Base-by-base conservation (phyloP, 2,329 filamentous ascomycete genomes). In the Metarhizium sp. region DNA sequence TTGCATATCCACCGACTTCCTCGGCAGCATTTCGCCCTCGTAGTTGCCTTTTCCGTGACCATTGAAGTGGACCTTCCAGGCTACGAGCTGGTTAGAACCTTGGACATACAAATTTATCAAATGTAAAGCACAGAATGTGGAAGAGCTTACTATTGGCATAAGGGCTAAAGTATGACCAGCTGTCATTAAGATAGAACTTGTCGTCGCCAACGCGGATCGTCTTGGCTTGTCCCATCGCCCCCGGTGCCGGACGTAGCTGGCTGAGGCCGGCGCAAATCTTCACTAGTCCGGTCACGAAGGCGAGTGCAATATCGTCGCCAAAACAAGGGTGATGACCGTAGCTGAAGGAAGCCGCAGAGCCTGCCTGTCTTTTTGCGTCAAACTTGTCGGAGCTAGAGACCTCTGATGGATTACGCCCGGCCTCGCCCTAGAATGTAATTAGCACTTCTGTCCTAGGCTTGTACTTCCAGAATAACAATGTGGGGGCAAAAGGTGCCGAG, bases 301-400 rank as follows among this genome's bases (percentile, higher is more conserved):
- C 64, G 13, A 72, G 65, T 0, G 73, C 69, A 1, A 77, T 59
- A 4, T 76, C 68, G 40, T 69, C 67, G 43, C 69, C 73, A 2
- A 77, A 34, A 55, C 77, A 79, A 32, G 74, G 69, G 62, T 80
- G 76, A 36, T 73, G 70, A 0, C 75, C 75, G 53, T 71, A 72
- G 60, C 74, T 74, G 57, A 73, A 78, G 20, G 75, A 66, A 1
- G 72, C 69, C 34, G 79, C 73, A 2, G 68, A 62, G 3, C 67
- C 67, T 3, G 60, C 61, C 56, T 72, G 67, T 55, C 77, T 73
- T 29, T 70, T 67, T 2, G 75, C 67, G 43, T 74, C 68, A 58
- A 80, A 78, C 54, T 69, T 66, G 42, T 66, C 60, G 1, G 74
- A 65, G 25, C 73, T 61, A 18, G 67, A 57, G 10, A 76, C 63